Evolutionary conservation across 176 grass and related monocot species (phyloP), one percentile per base, ranked within the genome.

Genomic region (Triticum timopheevii): DNA sequence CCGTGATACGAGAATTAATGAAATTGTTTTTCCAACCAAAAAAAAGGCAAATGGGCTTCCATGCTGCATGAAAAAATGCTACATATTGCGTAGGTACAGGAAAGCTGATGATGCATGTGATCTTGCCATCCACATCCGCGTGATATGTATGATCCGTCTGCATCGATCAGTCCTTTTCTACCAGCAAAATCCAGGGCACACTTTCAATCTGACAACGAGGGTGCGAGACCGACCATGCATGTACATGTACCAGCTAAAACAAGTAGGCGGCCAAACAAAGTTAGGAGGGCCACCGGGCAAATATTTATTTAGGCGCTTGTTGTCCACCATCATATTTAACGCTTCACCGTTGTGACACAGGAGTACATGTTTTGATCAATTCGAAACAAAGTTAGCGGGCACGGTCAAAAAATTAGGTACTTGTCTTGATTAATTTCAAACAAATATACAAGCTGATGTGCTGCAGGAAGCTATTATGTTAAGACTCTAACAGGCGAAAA

Each of bases 101-200:
- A 54, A 54, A 54, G 50, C 50, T 19, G 16, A 59, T 59, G 56
- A 23, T 74, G 40, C 69, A 68, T 74, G 61, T 69, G 82, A 35
- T n/a, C 17, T 10, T 30, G 13, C 61, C 5, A 70, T 52, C 61
- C 35, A 24, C 9, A 85, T 73, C 59, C 33, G 54, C 75, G 56
- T 73, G 75, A 25, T 35, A 69, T 5, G 68, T 59, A 59, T 59
- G 34, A 78, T 62, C 64, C 64, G 19, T 89, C 77, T 9, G 34
- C 77, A 47, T 81, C 88, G 9, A 58, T 81, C 82, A 2, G 65
- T 81, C 83, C 35, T 76, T 90, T 76, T 86, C 77, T 69, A 50
- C 40, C 83, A 38, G 28, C 19, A 69, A 76, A 86, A 90, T 31
- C 2, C 78, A 77, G 23, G 63, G 49, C 78, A 75, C 42, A 25